Evolutionary conservation across 75 land plant species (phyloP), one percentile per base, ranked within the genome.

Genomic region (Pinus tabuliformis): DNA sequence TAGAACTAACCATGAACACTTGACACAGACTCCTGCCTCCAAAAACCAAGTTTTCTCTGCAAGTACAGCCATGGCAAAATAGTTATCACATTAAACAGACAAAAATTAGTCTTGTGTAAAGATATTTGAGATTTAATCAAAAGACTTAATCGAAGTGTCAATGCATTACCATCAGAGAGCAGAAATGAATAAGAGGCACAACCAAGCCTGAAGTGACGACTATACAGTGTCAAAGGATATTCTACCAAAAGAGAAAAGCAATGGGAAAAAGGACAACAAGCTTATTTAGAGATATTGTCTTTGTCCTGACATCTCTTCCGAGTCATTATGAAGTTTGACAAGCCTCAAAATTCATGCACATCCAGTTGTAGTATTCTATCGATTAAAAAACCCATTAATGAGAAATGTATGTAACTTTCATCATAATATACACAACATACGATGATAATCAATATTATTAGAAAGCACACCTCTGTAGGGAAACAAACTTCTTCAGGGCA

Each of bases 11-110:
- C 84, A 59, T 45, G 71, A 49, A 79, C 75, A 74, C 78, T 79
- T 56, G 79, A 66, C 57, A 77, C 49, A 9, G 74, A 52, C 22
- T 73, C 80, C 3, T 72, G 61, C 70, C 76, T 85, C 87, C 78
- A 74, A 77, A 81, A 81, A 28, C 86, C 80, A 72, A 82, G 61
- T 73, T 79, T 70, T 76, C 78, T 78, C 87, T 85, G 87, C 66
- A 82, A 75, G 8, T 39, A 68, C 52, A 68, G 15, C 7, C 22
- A 68, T 39, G 22, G 28, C 2, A 72, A n/a, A 75, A 72, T 36
- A 2, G 52, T 45, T 45, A 45, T 45, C 8, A 45, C 52, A 15
- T 6, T 72, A 60, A 76, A 73, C 17, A 72, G 18, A n/a, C 30
- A n/a, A 17, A 45, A n/a, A 59, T 64, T 63, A 26, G 18, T 18